Evolutionary conservation across 2,329 filamentous ascomycete genomes (phyloP), one percentile per base, ranked within the genome.

Genomic region (Cyclaneusma minus): DNA sequence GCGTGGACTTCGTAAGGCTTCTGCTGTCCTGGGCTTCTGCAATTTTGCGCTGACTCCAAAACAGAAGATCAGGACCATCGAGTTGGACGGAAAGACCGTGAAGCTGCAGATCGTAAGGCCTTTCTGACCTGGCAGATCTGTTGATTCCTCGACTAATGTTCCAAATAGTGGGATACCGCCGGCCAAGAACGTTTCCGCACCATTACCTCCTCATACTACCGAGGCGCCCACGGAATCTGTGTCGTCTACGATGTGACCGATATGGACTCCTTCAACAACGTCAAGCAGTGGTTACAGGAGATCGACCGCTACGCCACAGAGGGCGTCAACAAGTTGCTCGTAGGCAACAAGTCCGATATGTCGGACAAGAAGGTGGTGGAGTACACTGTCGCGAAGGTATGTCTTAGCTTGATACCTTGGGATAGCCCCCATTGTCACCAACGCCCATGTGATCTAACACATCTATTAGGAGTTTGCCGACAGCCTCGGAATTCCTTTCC

Each of bases 341-440:
- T 98, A 36, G 89, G 89, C 51, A 98, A 98, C 79, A 98, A 98
- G 79, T 93, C 84, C 61, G 89, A 98, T 80, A 95, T 98, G 84
- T 75, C 87, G 33, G 89, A 98, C 63, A 98, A 98, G 80, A 98
- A 95, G 68, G 89, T 95, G 21, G 89, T 98, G 36, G 89, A 98
- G 58, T 98, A 98, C 71, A 92, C 84, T 38, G 89, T 95, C 43
- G 89, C 89, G 44, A 98, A 98, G 82, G 89, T 94, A 64, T 34
- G 68, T 47, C 24, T 38, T 28, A n/a, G 18, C 9, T 10, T 18
- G 7, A 17, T 24, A n/a, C 26, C 17, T 19, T 13, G 18, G 14
- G 18, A 27, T 39, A 9, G 16, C 8, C 9, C n/a, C 15, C 4
- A n/a, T 27, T 11, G 6, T 11, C 13, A 24, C 11, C 23, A 21